Evolutionary conservation across 1,284 basidiomycete species (phyloP).

Genomic region (Ceratobasidium sp.): DNA sequence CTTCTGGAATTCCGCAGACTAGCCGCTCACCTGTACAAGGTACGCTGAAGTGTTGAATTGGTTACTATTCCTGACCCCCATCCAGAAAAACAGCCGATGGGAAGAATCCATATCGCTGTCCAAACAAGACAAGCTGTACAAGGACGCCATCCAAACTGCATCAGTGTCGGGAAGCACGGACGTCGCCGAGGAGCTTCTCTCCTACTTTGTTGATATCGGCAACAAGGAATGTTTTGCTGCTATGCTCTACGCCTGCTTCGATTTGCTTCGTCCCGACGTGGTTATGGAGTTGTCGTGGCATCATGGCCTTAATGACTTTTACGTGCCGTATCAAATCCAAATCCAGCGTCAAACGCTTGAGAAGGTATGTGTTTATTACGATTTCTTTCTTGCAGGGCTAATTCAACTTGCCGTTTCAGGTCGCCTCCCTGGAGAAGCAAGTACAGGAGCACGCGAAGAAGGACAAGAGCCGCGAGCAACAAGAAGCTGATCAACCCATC

Average conservation of each 20-base stretch:
- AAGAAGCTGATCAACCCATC: constrained; percentile 80
- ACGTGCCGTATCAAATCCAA: constrained; percentile 94
- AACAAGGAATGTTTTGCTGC: constrained; percentile 98
- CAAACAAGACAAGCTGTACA: constrained; percentile 96
- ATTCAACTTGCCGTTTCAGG: constrained; percentile 52
- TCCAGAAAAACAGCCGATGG: constrained; percentile 90
- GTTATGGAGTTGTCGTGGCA: constrained; percentile 97
- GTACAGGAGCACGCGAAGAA: constrained; percentile 82
- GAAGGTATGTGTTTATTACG: constrained; percentile 55
- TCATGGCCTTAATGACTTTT: constrained; percentile 93
- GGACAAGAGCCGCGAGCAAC: constrained; percentile 84
- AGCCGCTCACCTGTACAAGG: constrained; percentile 95
- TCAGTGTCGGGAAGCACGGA: constrained; percentile 80
- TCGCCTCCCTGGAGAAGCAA: constrained; percentile 80
- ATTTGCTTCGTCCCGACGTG: constrained; percentile 87
- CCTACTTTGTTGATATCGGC: constrained; percentile 96
- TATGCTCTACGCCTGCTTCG: constrained; percentile 90
- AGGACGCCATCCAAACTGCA: constrained; percentile 94
- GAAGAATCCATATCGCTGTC: constrained; percentile 94
- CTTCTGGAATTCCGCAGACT: constrained; percentile 95
- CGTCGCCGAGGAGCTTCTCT: constrained; percentile 91
- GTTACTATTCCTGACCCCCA: not conserved
- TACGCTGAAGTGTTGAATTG: constrained; percentile 48
- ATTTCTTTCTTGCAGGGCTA: not conserved
- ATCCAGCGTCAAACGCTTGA: constrained; percentile 76